Evolutionary conservation across 352 stramenopile genomes (phyloP), one percentile per base, ranked within the genome.

Genomic region (Globisporangium yorkense): DNA sequence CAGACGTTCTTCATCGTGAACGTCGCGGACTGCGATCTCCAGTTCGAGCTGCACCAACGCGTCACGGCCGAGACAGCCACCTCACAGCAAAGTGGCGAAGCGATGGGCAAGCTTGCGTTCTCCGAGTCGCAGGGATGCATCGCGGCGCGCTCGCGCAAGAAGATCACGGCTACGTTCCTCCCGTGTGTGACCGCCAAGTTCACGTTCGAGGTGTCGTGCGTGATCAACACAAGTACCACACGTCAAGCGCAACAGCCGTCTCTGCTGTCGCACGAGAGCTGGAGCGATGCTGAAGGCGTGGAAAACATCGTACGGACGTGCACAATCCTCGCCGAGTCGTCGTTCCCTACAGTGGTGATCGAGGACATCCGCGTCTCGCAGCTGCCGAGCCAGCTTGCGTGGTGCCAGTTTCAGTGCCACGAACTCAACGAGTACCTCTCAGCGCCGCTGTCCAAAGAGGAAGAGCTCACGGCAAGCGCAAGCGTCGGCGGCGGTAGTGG

Each of bases 331-430:
- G 84, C 78, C 5, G 76, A 91, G 51, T 85, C 89, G 10, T 94
- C 87, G 1, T 97, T 97, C 50, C 88, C 88, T 3, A 92, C 82
- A 0, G 59, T 97, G 8, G 62, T 96, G 20, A 85, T 97, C 56
- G 68, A 92, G 27, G 87, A 96, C 53, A 75, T 95, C 27, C 76
- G 87, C 15, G 70, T 94, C 18, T 72, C 79, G 35, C 59, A 77
- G 20, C 41, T 76, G 2, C 65, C 81, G 35, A 86, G 74, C 20
- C 54, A 75, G 10, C 57, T 89, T 15, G 76, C 71, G 0, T 94
- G 85, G 83, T 54, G 74, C 2, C 80, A 92, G 62, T 92, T 92
- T 54, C 68, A 89, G 39, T 92, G 80, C 52, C 64, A 76, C 45
- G 70, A 75, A 41, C 84, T 93, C 61, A 93, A 93, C 46, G 57